Evolutionary conservation across 1,139 yeast genomes (phyloP).

Genomic region (Suhomyces maxii): DNA sequence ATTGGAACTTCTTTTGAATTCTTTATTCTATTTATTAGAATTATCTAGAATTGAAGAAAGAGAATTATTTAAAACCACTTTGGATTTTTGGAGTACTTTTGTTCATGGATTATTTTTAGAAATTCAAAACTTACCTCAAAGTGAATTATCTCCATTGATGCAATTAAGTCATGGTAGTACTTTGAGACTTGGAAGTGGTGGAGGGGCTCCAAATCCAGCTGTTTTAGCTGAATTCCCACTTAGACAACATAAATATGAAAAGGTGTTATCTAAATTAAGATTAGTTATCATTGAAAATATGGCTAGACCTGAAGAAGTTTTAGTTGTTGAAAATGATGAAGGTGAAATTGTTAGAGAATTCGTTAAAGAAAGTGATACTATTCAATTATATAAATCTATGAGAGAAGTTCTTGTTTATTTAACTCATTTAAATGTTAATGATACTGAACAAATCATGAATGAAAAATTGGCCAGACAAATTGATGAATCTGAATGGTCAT

Average conservation of each 20-base stretch:
- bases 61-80: conserved; percentile 90
- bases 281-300: conserved; percentile 91
- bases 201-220: conserved; percentile 88
- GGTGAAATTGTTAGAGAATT: conserved; percentile 98
- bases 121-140: conserved; percentile 74
- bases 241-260: conserved; percentile 80
- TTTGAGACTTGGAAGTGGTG: conserved; percentile 50
- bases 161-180: conserved; percentile 62
- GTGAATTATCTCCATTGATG: conserved; percentile 71
- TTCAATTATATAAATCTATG: conserved; percentile 91
- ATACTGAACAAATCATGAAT: conserved; percentile 91
- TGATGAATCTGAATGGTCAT: conserved; percentile 98
- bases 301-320: conserved; percentile 98
- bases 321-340: conserved; percentile 96
- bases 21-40: conserved; percentile 80
- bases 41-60: conserved; percentile 92
- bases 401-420: conserved; percentile 92
- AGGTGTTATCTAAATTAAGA: conserved; percentile 77
- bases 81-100: conserved; percentile 90
- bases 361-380: conserved; percentile 95
- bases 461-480: conserved; percentile 88
- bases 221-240: conserved; percentile 72
- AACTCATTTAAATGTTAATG: conserved; percentile 92
- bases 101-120: conserved; percentile 82
- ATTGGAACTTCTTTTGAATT: conserved; percentile 62